Evolutionary conservation across 139 green algal species (phyloP), one percentile per base, ranked within the genome.

Genomic region (Ulvella scutata): DNA sequence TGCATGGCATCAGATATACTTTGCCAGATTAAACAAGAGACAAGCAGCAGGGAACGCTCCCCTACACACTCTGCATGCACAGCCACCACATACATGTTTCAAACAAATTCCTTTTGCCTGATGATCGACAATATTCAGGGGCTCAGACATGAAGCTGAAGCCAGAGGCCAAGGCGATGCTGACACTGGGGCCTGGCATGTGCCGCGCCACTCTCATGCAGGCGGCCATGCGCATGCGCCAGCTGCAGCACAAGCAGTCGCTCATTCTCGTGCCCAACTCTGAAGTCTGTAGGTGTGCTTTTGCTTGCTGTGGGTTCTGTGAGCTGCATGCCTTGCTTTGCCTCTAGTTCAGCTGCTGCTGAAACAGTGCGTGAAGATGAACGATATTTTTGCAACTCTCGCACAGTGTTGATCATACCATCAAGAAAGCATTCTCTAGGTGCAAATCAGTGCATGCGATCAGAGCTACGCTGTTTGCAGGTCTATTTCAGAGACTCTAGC

Each of bases 171-270:
- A 84, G 34, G 86, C 81, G 13, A 75, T 90, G 78, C 81, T 90
- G 29, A 90, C 86, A 2, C 74, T 90, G 75, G 81, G 80, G 2
- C 81, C 79, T 10, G 72, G 75, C 40, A 76, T 80, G 37, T 79
- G 67, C 77, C 87, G 87, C 73, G 84, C 87, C 75, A 87, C 88
- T 81, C 51, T 90, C 21, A 89, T 90, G 83, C 85, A 89, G 76
- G 82, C 75, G 17, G 81, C 79, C 7, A 80, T 74, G 3, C 62
- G 78, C 13, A 43, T 86, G 74, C 76, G 77, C 38, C 77, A 79
- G 73, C 76, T 86, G 75, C 79, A 73, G 44, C 75, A 77, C 29
- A 77, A 79, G 33, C 79, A 85, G 78, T 51, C n/a, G 3, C 59
- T 87, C 72, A 60, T 59, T 31, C 35, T 82, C 3, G 76, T 75